Percentiles rank a stretch among this genome's conserved stretches.
phyloP scores from a whole-genome alignment of 1,284 basidiomycete species.

The Ceratorhiza oryzae-sativae region DNA sequence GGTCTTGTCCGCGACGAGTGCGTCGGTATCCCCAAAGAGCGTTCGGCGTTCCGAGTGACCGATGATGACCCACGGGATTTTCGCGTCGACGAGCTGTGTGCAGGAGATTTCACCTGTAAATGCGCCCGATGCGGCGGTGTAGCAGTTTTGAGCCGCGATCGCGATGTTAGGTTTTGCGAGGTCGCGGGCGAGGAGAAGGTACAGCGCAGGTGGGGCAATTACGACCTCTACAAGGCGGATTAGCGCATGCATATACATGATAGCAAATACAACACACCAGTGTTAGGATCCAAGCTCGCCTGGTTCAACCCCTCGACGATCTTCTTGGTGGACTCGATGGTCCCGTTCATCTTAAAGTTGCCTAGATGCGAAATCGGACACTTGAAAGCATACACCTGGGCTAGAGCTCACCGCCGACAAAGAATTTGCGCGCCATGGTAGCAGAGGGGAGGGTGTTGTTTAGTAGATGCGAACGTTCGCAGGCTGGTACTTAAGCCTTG shows the following conservation, averaged over 20 bases:
- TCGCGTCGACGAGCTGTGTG: slow-evolving; percentile 82
- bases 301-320: slow-evolving; percentile 76
- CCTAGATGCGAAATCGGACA: slow-evolving; percentile 49
- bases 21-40: slow-evolving; percentile 88
- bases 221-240: slow-evolving; percentile 74
- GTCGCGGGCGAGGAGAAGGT: slow-evolving; percentile 74
- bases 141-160: slow-evolving; percentile 92
- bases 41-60: slow-evolving; percentile 97
- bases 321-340: slow-evolving; percentile 66
- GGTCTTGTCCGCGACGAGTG: slow-evolving; percentile 86
- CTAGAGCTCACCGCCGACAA: slow-evolving; percentile 68
- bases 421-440: slow-evolving; percentile 78
- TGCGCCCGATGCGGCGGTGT: slow-evolving; percentile 85
- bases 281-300: slow-evolving; percentile 74
- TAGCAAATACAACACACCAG: slow-evolving; percentile 62
- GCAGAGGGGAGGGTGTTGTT: slow-evolving; percentile 1
- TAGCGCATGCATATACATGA: not conserved
- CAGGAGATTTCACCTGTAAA: slow-evolving; percentile 92
- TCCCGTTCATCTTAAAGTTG: slow-evolving; percentile 95
- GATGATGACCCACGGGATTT: slow-evolving; percentile 91
- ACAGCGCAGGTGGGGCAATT: slow-evolving; percentile 88
- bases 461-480: slow-evolving; percentile 9
- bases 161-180: slow-evolving; percentile 61
- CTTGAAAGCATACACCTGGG: not conserved
- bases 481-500: not conserved